Conservation (phyloP, 2,329 filamentous ascomycete species). For the Microdochium paspali region DNA sequence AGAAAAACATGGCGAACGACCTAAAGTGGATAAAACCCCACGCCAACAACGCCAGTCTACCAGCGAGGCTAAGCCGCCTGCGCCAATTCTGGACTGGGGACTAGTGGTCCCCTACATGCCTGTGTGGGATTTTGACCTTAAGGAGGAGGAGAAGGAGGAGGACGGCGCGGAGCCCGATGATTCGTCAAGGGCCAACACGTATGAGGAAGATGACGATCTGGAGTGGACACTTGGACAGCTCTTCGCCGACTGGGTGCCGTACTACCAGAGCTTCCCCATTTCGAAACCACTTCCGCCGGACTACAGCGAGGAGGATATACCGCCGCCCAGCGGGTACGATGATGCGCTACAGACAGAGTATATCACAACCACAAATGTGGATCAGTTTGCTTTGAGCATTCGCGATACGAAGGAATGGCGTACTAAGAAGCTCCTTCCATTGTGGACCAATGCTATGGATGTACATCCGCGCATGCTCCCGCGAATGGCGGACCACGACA, state of each 20-base stretch:
- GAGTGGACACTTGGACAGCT: neutral
- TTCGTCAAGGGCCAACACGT: neutral
- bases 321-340: constrained; percentile 18
- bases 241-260: neutral
- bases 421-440: constrained; percentile 16
- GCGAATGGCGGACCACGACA: neutral
- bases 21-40: neutral
- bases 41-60: neutral
- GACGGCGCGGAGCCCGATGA: neutral
- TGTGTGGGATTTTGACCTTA: neutral
- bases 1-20: neutral
- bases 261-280: constrained; percentile 10
- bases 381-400: constrained; percentile 19
- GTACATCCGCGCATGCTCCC: constrained; percentile 1
- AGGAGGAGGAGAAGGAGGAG: neutral
- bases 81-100: neutral
- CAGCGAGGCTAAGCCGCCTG: neutral
- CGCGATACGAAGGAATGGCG: constrained; percentile 20
- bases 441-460: constrained; percentile 11
- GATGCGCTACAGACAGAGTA: constrained; percentile 18
- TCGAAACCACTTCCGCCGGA: constrained; percentile 16
- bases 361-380: constrained; percentile 16
- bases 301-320: constrained; percentile 19
- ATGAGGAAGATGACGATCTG: neutral
- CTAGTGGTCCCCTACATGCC: neutral